phyloP scores from a whole-genome alignment of 176 grass and related monocot genomes.

The Canna indica region DNA sequence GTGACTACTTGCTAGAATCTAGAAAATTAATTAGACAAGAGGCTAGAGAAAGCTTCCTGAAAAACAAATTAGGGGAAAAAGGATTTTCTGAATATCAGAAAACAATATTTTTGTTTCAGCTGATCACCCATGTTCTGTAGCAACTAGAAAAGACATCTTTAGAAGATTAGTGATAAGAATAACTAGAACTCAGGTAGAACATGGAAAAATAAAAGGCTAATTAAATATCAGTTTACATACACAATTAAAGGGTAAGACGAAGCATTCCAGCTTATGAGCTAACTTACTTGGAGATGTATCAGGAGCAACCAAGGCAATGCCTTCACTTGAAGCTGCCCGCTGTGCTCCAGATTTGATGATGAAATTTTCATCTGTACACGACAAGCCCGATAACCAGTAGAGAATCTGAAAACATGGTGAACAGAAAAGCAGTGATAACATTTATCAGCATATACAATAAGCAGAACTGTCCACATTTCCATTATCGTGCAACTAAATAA shows the following conservation, averaged over 20 bases:
- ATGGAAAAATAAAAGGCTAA: background rate
- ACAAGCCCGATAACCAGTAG: slow-evolving; percentile 84
- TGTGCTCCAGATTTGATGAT: slow-evolving; percentile 79
- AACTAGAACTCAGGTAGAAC: background rate
- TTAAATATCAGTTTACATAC: background rate
- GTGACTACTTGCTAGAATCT: too few species aligned
- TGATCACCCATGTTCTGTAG: too few species aligned
- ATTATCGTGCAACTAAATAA: background rate
- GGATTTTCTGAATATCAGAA: too few species aligned
- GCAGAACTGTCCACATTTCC: background rate
- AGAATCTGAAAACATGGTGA: slow-evolving; percentile 21
- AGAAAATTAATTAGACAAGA: too few species aligned
- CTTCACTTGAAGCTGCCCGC: slow-evolving; percentile 56
- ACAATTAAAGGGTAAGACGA: background rate
- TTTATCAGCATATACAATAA: background rate
- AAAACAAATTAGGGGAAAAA: too few species aligned
- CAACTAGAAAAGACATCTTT: too few species aligned
- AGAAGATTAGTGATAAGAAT: too few species aligned
- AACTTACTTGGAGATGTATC: slow-evolving; percentile 87
- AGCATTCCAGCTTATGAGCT: background rate
- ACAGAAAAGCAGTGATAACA: background rate
- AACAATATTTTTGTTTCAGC: too few species aligned
- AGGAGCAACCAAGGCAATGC: slow-evolving; percentile 59
- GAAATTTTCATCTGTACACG: slow-evolving; percentile 86
- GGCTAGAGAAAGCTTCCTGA: too few species aligned